Evolutionary conservation across 2,329 filamentous ascomycete species (phyloP).

Genomic region (Talaromyces marneffei): DNA sequence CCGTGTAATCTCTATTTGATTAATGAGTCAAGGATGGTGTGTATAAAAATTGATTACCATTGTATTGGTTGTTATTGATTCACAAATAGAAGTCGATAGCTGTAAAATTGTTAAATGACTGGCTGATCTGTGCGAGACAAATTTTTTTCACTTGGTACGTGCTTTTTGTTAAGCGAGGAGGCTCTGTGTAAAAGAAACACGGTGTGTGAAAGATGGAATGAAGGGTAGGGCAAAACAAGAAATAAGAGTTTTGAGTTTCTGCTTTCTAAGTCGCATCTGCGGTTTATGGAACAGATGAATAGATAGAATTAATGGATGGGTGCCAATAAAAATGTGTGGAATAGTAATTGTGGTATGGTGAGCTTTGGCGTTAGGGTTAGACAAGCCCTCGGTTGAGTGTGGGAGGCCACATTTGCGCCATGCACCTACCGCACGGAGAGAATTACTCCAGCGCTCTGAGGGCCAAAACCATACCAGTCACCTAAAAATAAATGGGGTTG

Average conservation of each 20-base stretch:
- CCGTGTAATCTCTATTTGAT: not conserved
- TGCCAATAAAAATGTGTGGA: not conserved
- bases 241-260: not conserved
- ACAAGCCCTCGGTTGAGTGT: not conserved
- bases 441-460: not conserved
- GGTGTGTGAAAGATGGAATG: not conserved
- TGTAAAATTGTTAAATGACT: conserved; percentile 6
- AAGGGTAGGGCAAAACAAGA: not conserved
- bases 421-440: not conserved
- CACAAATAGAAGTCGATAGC: conserved; percentile 3
- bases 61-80: conserved; percentile 1
- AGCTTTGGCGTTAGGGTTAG: conserved; percentile 1
- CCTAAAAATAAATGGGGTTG: not conserved
- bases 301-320: not conserved
- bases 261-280: not conserved
- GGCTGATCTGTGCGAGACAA: conserved; percentile 10
- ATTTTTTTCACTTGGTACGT: conserved; percentile 11
- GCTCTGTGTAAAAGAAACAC: not conserved
- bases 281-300: not conserved
- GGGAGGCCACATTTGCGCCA: not conserved
- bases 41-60: not conserved
- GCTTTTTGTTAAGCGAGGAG: conserved; percentile 10
- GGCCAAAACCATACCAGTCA: not conserved
- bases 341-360: not conserved
- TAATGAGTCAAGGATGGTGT: not conserved